phyloP scores from a whole-genome alignment of 106 monocot genomes.

The Agapanthus africanus region DNA sequence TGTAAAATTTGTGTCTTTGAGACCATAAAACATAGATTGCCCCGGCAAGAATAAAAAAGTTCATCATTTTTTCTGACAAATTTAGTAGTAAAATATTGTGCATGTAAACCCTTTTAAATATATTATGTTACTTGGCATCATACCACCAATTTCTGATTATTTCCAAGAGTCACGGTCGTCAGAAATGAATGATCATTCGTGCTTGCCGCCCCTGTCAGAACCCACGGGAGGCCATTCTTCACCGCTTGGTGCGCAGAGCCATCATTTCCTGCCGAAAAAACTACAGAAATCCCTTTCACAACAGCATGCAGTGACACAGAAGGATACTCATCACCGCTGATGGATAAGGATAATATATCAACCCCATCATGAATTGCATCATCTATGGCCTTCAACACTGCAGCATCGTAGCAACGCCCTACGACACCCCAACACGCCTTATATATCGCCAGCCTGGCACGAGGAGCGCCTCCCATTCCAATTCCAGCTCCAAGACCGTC shows the following conservation, averaged over 20 bases:
- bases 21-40: constrained; percentile 14
- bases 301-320: constrained; percentile 21
- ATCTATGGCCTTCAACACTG: constrained; percentile 30
- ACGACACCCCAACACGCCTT: constrained; percentile 31
- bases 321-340: not conserved
- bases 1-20: constrained; percentile 3
- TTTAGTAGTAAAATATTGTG: no score
- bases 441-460: constrained; percentile 41
- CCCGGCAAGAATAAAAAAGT: constrained; percentile 22
- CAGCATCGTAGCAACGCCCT: constrained; percentile 6
- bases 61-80: no score
- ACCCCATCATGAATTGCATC: constrained; percentile 63
- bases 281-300: constrained; percentile 18
- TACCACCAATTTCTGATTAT: constrained; percentile 16
- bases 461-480: constrained; percentile 32
- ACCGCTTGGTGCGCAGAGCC: constrained; percentile 2
- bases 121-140: no score
- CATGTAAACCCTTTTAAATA: no score
- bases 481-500: constrained; percentile 17
- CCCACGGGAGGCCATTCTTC: constrained; percentile 18
- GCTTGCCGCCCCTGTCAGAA: constrained; percentile 27
- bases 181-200: constrained; percentile 21
- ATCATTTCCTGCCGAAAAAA: constrained; percentile 23
- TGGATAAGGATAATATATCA: constrained; percentile 39
- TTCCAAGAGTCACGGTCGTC: constrained; percentile 15